These are phyloP conservation scores for Leishmania gerbilli DNA, from an alignment of 208 protist genomes.

Conservation along the genomic window DNA sequence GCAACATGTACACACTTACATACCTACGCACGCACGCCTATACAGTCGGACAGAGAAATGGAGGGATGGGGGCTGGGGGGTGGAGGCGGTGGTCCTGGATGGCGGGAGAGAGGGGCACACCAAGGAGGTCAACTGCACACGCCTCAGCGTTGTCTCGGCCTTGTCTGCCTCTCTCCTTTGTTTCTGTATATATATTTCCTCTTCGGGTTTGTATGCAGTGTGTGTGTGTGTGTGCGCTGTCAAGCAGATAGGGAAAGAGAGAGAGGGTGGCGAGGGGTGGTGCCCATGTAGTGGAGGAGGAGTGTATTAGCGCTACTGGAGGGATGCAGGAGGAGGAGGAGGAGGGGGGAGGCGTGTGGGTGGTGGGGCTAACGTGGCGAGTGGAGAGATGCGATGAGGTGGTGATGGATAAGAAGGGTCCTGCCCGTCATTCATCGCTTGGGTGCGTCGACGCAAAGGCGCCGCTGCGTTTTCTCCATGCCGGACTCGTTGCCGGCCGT, in stretches of 20 bases:
- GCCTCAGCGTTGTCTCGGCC: no score
- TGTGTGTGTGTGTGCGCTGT: not conserved
- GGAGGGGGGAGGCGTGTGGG: no score
- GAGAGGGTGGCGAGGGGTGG: conserved; percentile 17
- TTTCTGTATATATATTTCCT: not conserved
- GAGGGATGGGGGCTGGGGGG: not conserved
- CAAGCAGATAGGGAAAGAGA: conserved; percentile 7
- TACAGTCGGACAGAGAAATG: not conserved
- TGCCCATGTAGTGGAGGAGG: not conserved
- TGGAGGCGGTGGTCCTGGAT: no score
- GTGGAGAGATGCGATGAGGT: not conserved
- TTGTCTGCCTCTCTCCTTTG: not conserved
- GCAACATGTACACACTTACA: not conserved
- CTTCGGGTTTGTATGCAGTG: not conserved
- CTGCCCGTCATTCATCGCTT: not conserved
- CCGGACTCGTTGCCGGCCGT: no score
- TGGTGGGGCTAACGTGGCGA: not conserved
- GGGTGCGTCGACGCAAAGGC: not conserved
- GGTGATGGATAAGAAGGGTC: not conserved
- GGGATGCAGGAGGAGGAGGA: not conserved
- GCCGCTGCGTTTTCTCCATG: not conserved
- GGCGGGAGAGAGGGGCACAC: no score
- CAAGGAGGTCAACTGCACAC: no score
- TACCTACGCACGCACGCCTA: not conserved
- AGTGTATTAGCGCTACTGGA: not conserved